Evolutionary conservation across 192 early-diverging fungal genomes (phyloP).

Genomic region (Mortierella hygrophila): DNA sequence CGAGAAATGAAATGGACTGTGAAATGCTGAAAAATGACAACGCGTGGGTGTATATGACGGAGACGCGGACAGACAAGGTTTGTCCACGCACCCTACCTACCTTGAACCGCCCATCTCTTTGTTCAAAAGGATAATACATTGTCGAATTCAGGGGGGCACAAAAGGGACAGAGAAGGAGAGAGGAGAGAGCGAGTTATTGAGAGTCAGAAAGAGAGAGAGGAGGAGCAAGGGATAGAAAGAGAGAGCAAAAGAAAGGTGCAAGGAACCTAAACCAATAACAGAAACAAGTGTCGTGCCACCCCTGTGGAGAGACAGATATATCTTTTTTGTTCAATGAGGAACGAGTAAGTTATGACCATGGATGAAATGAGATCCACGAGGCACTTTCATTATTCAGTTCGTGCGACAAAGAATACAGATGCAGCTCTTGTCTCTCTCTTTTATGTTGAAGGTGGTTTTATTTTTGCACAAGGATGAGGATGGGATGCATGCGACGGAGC

Average conservation of each 20-base stretch:
- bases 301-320: neutral
- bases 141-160: neutral
- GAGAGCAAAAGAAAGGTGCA: conserved; percentile 3
- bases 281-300: neutral
- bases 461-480: neutral
- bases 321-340: neutral
- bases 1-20: neutral
- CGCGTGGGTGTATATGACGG: neutral
- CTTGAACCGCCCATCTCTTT: neutral
- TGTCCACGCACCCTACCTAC: neutral
- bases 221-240: neutral
- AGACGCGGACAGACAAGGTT: neutral
- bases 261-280: neutral
- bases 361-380: conserved; percentile 1
- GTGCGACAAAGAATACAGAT: neutral
- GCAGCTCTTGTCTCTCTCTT: neutral
- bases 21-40: neutral
- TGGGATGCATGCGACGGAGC: neutral
- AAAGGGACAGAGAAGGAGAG: neutral
- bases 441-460: neutral
- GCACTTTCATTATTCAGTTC: neutral
- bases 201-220: neutral
- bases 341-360: neutral
- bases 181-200: neutral
- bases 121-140: neutral